Evolutionary conservation across 2,329 filamentous ascomycete species (phyloP).

Genomic region (Mariannaea elegans): DNA sequence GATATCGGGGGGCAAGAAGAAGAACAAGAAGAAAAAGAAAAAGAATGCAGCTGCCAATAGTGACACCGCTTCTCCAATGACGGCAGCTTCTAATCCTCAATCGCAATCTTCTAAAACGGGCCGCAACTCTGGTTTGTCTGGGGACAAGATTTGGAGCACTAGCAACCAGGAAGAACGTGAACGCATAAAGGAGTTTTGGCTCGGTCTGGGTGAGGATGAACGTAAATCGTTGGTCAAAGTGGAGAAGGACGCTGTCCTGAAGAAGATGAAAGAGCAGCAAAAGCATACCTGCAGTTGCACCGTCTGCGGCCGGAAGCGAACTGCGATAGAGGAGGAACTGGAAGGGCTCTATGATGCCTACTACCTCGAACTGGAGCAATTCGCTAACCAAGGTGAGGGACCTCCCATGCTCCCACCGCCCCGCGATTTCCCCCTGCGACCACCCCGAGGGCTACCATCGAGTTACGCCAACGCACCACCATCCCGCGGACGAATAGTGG

Average conservation of each 20-base stretch:
- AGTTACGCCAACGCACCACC: slow-evolving; percentile 73
- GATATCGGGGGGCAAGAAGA: slow-evolving; percentile 57
- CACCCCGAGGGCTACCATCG: slow-evolving; percentile 65
- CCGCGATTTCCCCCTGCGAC: slow-evolving; percentile 68
- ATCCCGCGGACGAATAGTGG: slow-evolving; percentile 78
- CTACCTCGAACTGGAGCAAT: slow-evolving; percentile 97
- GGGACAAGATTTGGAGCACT: slow-evolving; percentile 97
- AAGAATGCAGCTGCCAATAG: slow-evolving; percentile 48
- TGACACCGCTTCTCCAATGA: slow-evolving; percentile 31
- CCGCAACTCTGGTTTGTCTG: slow-evolving; percentile 61
- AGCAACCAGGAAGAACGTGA: slow-evolving; percentile 93
- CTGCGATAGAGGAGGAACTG: slow-evolving; percentile 96
- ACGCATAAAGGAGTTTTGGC: slow-evolving; percentile 98
- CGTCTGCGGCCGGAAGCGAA: slow-evolving; percentile 94
- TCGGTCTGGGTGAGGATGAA: slow-evolving; percentile 92
- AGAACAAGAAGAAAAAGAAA: slow-evolving; percentile 77
- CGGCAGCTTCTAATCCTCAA: slow-evolving; percentile 27
- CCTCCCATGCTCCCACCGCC: slow-evolving; percentile 62
- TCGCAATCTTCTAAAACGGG: slow-evolving; percentile 43
- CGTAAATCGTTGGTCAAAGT: slow-evolving; percentile 96
- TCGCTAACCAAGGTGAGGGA: slow-evolving; percentile 83
- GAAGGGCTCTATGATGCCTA: slow-evolving; percentile 98
- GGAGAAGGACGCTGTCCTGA: slow-evolving; percentile 96
- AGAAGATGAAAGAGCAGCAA: slow-evolving; percentile 99
- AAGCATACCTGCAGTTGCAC: slow-evolving; percentile 99